A percentile compares a stretch with the other conserved stretches of the same genome.
Evolutionary conservation across 768 basidiomycete species (phyloP).

Genomic region (Mycena indigotica): DNA sequence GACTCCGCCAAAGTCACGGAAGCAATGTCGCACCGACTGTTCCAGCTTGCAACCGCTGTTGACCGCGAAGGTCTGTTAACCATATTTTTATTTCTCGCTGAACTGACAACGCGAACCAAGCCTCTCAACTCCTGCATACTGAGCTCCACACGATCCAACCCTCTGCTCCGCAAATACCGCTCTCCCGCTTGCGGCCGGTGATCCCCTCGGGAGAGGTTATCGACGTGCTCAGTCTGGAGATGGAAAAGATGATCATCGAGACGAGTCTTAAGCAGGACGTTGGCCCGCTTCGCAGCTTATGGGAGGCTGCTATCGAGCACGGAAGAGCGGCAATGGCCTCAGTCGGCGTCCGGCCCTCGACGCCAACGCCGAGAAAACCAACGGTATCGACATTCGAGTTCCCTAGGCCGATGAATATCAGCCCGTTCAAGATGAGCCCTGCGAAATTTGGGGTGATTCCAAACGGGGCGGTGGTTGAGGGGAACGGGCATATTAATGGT

Average conservation of each 20-base stretch:
- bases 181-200: constrained; percentile 42
- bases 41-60: constrained; percentile 42
- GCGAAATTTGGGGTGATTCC: not conserved
- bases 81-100: not conserved
- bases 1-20: constrained; percentile 38
- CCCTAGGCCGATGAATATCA: not conserved
- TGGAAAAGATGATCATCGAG: constrained; percentile 70
- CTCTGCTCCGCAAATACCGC: constrained; percentile 36
- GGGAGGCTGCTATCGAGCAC: constrained; percentile 45
- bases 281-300: constrained; percentile 58
- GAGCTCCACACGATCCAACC: constrained; percentile 57
- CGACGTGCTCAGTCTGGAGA: constrained; percentile 50
- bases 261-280: constrained; percentile 54
- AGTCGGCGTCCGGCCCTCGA: not conserved
- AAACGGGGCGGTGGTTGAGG: not conserved
- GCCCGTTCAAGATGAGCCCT: constrained; percentile 1
- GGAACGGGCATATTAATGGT: not conserved
- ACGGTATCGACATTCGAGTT: not conserved
- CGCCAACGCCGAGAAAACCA: not conserved
- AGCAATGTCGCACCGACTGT: constrained; percentile 48
- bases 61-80: constrained; percentile 60
- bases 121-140: constrained; percentile 53
- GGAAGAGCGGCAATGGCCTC: constrained; percentile 20
- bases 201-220: constrained; percentile 39
- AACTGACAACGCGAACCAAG: too few species aligned